Evolutionary conservation across 2,329 filamentous ascomycete species (phyloP), one percentile per base, ranked within the genome.

Genomic region (Aspergillus bombycis): DNA sequence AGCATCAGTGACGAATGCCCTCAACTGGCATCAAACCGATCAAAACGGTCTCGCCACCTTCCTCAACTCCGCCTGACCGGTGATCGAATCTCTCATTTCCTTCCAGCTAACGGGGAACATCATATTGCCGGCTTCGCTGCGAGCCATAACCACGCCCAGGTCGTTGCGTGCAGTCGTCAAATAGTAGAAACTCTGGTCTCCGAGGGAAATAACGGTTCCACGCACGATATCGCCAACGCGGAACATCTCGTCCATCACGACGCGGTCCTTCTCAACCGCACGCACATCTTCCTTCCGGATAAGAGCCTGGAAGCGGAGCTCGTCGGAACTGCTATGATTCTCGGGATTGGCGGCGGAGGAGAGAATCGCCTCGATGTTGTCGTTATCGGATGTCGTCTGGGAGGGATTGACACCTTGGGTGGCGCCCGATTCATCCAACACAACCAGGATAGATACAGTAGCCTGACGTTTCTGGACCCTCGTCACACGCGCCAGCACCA

Each of bases 91-190:
- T 74, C 87, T 86, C 81, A 96, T 96, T 80, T 98, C 94, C 81
- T 90, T 96, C 95, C 95, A 99, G 78, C 90, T 96, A 61, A 96
- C 86, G 2, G 95, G 94, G 72, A 91, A 91, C 93, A 98, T 96
- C 71, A 91, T 87, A 79, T 96, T 94, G 1, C 94, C 94, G 2
- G 86, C 87, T 76, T 96, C 93, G 75, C 93, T 96, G 70, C 87
- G 90, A 11, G 94, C 95, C 88, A 98, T 92, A 45, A 99, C 91
- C 63, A 98, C 94, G 2, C 95, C 95, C 46, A 96, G 84, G 75
- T 96, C 91, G 78, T 99, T 98, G 69, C 88, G 88, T 32, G 93
- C 93, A 1, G 95, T 99, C 30, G 90, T 91, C n/a, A 96, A 85
- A 77, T 97, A 99, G 77, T 98, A 99, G 72, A 92, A 96, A 57